Evolutionary conservation across 352 stramenopile genomes (phyloP), one percentile per base, ranked within the genome.

Genomic region (Globisporangium barbulae): DNA sequence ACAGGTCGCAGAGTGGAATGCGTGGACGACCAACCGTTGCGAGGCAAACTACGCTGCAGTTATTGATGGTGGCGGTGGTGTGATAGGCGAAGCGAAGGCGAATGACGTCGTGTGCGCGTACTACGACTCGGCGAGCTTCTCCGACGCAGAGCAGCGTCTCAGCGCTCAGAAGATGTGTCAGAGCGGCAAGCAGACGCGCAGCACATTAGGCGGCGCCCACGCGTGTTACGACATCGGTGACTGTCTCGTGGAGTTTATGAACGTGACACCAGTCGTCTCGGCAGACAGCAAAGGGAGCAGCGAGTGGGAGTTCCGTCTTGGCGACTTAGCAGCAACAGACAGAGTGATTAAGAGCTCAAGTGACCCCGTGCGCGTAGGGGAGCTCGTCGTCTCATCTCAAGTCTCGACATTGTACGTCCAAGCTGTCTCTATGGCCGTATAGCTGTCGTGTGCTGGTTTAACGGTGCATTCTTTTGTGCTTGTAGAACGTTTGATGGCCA

Each of bases 221-320:
- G 33, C 53, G 53, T 59, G 53, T 21, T 44, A 59, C n/a, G 33
- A 59, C 33, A 41, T 13, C 28, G 53, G 30, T 10, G 53, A 59
- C 10, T 59, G 53, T 15, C 53, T 59, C 53, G 53, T 59, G 31
- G 53, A 59, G n/a, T 59, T 41, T 44, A 59, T 59, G 53, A 41
- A 59, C 31, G 53, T 31, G 8, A 45, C 22, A 39, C 28, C 35
- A 47, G 21, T 15, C 17, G 53, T 13, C 5, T 12, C 19, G 25
- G 15, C 13, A 37, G 25, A 35, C 10, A 28, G 12, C 35, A 41
- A 9, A 12, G 12, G 10, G 12, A 17, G 35, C 35, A 5, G 12
- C 13, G 50, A 57, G n/a, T 47, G 53, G 53, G 35, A 41, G 28
- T 44, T 59, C 5, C 31, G 31, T 10, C 31, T 59, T 2, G 53